Percentiles rank a stretch among this genome's conserved stretches.
Evolutionary conservation across 768 basidiomycete genomes (phyloP).

Genomic region (Boletus vinaceobasis): DNA sequence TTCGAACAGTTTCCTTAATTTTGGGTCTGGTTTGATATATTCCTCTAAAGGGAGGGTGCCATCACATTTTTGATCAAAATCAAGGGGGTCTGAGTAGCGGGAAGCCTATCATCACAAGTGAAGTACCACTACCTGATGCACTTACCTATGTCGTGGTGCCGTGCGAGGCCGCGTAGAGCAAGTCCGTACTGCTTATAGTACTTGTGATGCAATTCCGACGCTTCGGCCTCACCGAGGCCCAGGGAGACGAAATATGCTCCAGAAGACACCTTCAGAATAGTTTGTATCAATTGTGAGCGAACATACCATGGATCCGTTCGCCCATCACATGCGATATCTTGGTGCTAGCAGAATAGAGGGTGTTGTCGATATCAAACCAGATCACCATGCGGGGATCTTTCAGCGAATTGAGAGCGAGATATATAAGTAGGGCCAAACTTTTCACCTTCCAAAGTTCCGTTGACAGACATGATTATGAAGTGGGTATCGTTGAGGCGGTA

Average conservation of each 20-base stretch:
- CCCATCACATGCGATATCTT: slow-evolving; percentile 80
- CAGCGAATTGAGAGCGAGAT: neutral
- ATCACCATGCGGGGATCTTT: slow-evolving; percentile 59
- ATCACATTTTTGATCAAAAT: slow-evolving; percentile 83
- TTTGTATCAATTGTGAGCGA: neutral
- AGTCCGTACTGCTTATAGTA: slow-evolving; percentile 85
- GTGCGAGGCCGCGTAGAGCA: slow-evolving; percentile 72
- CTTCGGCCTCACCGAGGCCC: slow-evolving; percentile 65
- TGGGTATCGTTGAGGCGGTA: slow-evolving; percentile 23
- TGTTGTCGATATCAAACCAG: slow-evolving; percentile 89
- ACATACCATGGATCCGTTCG: slow-evolving; percentile 67
- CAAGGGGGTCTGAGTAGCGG: slow-evolving; percentile 63
- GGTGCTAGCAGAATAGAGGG: slow-evolving; percentile 74
- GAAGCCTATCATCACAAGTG: neutral
- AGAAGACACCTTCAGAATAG: neutral
- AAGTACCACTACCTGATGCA: neutral
- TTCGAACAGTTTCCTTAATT: slow-evolving; percentile 61
- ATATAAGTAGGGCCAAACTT: neutral
- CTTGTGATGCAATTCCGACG: slow-evolving; percentile 60
- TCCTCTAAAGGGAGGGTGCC: slow-evolving; percentile 79
- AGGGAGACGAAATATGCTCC: slow-evolving; percentile 73
- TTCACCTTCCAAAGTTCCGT: slow-evolving; percentile 26
- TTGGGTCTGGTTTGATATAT: slow-evolving; percentile 65
- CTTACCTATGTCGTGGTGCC: slow-evolving; percentile 72
- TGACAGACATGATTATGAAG: slow-evolving; percentile 19